A percentile compares a stretch with the other conserved stretches of the same genome.
These are phyloP conservation scores for Phytophthora pistaciae DNA, from an alignment of 352 stramenopile genomes.

Conservation along the genomic window DNA sequence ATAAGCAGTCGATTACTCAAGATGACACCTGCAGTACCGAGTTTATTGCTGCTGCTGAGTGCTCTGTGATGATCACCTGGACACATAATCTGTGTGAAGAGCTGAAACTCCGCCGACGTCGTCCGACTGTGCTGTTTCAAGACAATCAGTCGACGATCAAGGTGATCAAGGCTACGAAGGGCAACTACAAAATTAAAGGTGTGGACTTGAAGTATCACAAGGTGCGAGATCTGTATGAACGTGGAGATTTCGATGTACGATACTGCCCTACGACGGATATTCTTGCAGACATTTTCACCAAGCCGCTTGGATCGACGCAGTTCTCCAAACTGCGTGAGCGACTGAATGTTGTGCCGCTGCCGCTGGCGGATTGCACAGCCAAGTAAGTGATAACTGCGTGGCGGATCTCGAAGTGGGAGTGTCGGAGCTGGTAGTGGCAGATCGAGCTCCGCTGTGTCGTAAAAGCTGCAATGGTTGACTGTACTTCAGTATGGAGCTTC, in stretches of 20 bases:
- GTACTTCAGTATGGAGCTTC: too few relatives aligned
- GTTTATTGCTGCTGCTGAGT: not conserved
- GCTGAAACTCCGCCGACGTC: slow-evolving; percentile 1
- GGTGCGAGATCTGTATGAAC: slow-evolving; percentile 7
- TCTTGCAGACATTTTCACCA: slow-evolving; percentile 20
- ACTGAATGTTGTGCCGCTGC: slow-evolving; percentile 10
- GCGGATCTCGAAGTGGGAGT: not conserved
- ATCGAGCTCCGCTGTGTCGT: too few relatives aligned
- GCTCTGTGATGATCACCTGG: too few relatives aligned
- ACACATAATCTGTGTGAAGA: slow-evolving; percentile 13
- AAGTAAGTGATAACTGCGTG: too few relatives aligned
- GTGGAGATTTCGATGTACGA: slow-evolving; percentile 8
- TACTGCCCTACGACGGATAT: slow-evolving; percentile 22
- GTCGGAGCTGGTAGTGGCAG: too few relatives aligned
- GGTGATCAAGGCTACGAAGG: slow-evolving; percentile 6
- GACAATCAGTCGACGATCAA: slow-evolving; percentile 19
- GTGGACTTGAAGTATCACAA: too few relatives aligned
- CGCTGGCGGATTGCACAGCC: not conserved
- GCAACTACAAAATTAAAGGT: slow-evolving; percentile 2
- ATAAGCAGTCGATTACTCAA: slow-evolving; percentile 6
- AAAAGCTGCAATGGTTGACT: too few relatives aligned
- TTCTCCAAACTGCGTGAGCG: slow-evolving; percentile 10
- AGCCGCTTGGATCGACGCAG: slow-evolving; percentile 7
- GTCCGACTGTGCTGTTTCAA: slow-evolving; percentile 15
- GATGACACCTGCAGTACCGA: slow-evolving; percentile 9